Evolutionary conservation across 768 basidiomycete genomes (phyloP), one percentile per base, ranked within the genome.

Genomic region (Leccinum olivaceopallidum): DNA sequence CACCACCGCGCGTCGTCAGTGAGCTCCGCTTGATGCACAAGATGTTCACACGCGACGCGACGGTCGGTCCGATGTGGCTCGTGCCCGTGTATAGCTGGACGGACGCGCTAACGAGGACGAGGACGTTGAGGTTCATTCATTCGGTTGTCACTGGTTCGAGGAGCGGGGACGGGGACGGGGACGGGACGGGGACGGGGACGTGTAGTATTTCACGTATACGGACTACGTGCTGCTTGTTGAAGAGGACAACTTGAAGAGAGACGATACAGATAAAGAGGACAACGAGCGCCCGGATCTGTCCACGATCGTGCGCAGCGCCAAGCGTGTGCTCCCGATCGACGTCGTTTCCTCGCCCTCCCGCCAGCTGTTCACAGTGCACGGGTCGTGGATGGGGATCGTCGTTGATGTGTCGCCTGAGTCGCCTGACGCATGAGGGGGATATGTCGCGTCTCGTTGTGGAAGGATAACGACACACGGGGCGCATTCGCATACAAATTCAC

Each of bases 11-110:
- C 28, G 20, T 30, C 22, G 60, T 64, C 42, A 9, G 4, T 44
- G 63, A 67, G 30, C 65, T 69, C 49, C 65, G 65, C n/a, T 59
- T 67, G 20, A 69, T 54, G 5, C 67, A 69, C 14, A 61, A 70
- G 44, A 22, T 26, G 4, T 48, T 58, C 54, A 53, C 53, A 7
- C 57, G 56, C 4, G 48, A 59, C 30, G 47, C 56, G 6, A 39
- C 4, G 18, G 16, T 7, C 16, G 39, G 51, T 6, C 65, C 60
- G 1, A 13, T 54, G 6, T 60, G 57, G 63, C 55, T 60, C 1
- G 13, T 47, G 37, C 67, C 58, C 16, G 59, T 69, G 36, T 61
- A 65, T 42, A 37, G 57, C 52, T 34, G 56, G 4, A 32, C 36
- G 42, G 63, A 70, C 30, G 59, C 60, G 1, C 26, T 44, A 3